Evolutionary conservation across 164 flowering plant species (phyloP).

Genomic region (Tetracentron sinense): DNA sequence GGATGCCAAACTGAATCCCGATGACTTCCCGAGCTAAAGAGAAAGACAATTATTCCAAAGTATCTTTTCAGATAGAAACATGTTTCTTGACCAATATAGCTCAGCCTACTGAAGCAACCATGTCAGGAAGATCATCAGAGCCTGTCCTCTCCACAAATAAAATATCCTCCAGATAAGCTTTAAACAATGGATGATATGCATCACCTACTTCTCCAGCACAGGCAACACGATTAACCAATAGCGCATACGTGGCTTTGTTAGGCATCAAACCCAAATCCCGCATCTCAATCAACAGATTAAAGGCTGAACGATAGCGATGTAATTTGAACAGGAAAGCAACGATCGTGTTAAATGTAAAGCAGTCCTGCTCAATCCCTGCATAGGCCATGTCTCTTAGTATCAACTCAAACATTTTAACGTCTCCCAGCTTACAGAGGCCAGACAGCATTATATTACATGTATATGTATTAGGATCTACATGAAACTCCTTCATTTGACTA

Average conservation of each 20-base stretch:
- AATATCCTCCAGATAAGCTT: slow-evolving; percentile 11
- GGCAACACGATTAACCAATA: slow-evolving; percentile 15
- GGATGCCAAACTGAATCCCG: too few species aligned
- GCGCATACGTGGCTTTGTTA: slow-evolving; percentile 13
- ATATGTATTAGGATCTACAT: slow-evolving; percentile 38
- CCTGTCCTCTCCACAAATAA: slow-evolving; percentile 12
- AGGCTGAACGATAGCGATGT: slow-evolving; percentile 13
- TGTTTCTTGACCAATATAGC: background rate
- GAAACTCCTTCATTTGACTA: slow-evolving; percentile 48
- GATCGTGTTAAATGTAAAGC: slow-evolving; percentile 20
- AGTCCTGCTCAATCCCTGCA: slow-evolving; percentile 23
- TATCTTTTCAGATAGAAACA: background rate
- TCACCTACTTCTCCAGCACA: slow-evolving; percentile 15
- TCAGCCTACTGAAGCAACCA: slow-evolving; percentile 34
- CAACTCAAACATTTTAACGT: too few species aligned
- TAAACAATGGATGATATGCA: slow-evolving; percentile 10
- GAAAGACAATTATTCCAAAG: too few species aligned
- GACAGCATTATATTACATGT: slow-evolving; percentile 41
- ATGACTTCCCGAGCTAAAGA: too few species aligned
- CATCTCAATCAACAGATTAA: slow-evolving; percentile 27
- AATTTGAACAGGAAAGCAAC: slow-evolving; percentile 24
- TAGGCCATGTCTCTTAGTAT: slow-evolving; percentile 41
- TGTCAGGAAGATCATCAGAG: slow-evolving; percentile 25
- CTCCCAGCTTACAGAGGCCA: slow-evolving; percentile 36
- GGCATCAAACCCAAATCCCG: slow-evolving; percentile 31